Base-by-base conservation (phyloP, 2,329 filamentous ascomycete genomes). In the Ceratocystis eucalypticola region DNA sequence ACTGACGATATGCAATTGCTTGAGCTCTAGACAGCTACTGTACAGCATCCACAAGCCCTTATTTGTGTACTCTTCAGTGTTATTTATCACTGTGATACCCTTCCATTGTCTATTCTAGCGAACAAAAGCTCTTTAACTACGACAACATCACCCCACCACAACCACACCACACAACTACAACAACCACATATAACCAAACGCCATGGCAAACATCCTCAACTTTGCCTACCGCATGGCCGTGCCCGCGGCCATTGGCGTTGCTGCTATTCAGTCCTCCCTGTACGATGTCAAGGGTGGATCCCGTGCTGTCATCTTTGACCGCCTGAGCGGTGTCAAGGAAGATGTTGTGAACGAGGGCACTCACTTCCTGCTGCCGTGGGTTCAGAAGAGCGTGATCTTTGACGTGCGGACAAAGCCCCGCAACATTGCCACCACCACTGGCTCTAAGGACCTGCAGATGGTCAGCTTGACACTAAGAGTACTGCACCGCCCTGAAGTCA, bases 361-460 rank as follows among this genome's bases (percentile, higher is more conserved):
- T 66, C 94, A 99, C 77, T 96, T 99, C 77, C 80, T 99, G 66
- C 78, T 99, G 46, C 94, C 94, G 6, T 99, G 94, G 94, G 79
- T 99, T 75, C 94, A 99, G 78, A 88, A 86, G 77, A 89, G 88
- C 72, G 91, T 99, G 79, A 82, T 96, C 75, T 99, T 96, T 76
- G 94, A 99, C 80, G 94, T 99, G 71, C 88, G 94, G 70, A 99
- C 95, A 67, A 95, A 96, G 83, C 94, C 94, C 69, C 85, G 94
- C 75, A 97, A 96, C 77, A 97, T 99, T 76, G 90, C 89, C 71
- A 99, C 94, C 33, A 99, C 94, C 28, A 99, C 94, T 12, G 94
- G 94, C 68, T 93, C 88, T 83, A 99, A 99, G 85, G 94, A 99
- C 80, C 78, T 99, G 82, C 94, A 99, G 81, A 99, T 99, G 94